Evolutionary conservation across 108 stramenopile species (phyloP), one percentile per base, ranked within the genome.

Genomic region (Cyclostephanos tholiformis): DNA sequence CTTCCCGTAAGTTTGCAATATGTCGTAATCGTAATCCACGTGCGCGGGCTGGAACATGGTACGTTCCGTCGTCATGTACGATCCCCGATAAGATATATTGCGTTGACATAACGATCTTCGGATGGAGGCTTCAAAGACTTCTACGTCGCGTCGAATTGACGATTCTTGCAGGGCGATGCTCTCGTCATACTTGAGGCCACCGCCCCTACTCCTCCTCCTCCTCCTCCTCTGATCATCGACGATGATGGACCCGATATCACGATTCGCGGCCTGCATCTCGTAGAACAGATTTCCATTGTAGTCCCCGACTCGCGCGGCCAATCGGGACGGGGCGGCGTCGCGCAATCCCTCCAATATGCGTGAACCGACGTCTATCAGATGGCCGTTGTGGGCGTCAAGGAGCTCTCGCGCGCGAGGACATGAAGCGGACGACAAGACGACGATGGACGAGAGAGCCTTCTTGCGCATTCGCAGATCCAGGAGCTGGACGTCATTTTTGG

Each of bases 11-110:
- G 80, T 41, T 14, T 77, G 51, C 27, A 88, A 55, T 11, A 85
- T 74, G 20, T 70, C 77, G 63, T 85, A 90, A 12, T 80, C 73
- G 59, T 85, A 90, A 72, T 90, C 89, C n/a, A 90, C 86, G 76
- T 90, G 89, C 2, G 89, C 78, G n/a, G 86, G 86, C 64, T 90
- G 89, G 26, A 83, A 76, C 10, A 87, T 68, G 14, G 84, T 85
- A 49, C 48, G 22, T 63, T 82, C 80, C 2, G 89, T 87, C 41
- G 72, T 61, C 75, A 89, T 71, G 46, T 85, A 87, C 25, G 89
- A 89, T 22, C 83, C 83, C 29, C 77, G 58, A 36, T 79, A 79
- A 1, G 71, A 66, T 48, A 72, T 61, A 16, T 65, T 59, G n/a
- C 7, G 30, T 1, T 67, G 63, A 12, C 55, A 43, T 30, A 79